Evolutionary conservation across 192 early-diverging fungal genomes (phyloP).

Genomic region (Mortierella alpina): DNA sequence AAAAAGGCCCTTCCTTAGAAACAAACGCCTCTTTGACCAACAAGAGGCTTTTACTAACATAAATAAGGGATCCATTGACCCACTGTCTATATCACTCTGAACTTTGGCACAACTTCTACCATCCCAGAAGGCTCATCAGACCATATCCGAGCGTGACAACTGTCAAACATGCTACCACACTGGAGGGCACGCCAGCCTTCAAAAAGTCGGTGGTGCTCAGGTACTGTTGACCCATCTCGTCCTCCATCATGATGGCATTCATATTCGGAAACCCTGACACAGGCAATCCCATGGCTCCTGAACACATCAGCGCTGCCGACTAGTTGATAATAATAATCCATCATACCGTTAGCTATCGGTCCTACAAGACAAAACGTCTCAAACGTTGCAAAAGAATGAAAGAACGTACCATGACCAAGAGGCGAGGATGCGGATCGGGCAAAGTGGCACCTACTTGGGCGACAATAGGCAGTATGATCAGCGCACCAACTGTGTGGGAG

Average conservation of each 20-base stretch:
- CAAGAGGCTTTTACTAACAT: too few relatives aligned
- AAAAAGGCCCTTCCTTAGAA: too few relatives aligned
- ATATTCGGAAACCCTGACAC: conserved; percentile 97
- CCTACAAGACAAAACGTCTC: not conserved
- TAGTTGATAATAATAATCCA: conserved; percentile 22
- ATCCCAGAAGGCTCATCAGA: conserved; percentile 73
- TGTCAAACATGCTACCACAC: conserved; percentile 74
- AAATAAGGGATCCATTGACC: too few relatives aligned
- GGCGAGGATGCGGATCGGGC: conserved; percentile 70
- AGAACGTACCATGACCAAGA: conserved; percentile 47
- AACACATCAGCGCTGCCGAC: conserved; percentile 84
- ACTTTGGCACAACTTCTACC: conserved; percentile 23
- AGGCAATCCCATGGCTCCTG: conserved; percentile 91
- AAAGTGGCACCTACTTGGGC: conserved; percentile 85
- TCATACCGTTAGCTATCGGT: not conserved
- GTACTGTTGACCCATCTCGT: conserved; percentile 87
- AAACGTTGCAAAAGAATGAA: not conserved
- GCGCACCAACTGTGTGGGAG: conserved; percentile 93
- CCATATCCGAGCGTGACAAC: conserved; percentile 84
- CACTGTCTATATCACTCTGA: too few relatives aligned
- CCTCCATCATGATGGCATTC: conserved; percentile 95
- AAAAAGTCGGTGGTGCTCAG: conserved; percentile 87
- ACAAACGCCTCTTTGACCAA: too few relatives aligned
- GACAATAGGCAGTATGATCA: conserved; percentile 97
- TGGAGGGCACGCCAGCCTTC: conserved; percentile 80